A percentile compares a stretch with the other conserved stretches of the same genome.
Evolutionary conservation across 1,284 basidiomycete species (phyloP).

Genomic region (Pisolithus thermaeus): DNA sequence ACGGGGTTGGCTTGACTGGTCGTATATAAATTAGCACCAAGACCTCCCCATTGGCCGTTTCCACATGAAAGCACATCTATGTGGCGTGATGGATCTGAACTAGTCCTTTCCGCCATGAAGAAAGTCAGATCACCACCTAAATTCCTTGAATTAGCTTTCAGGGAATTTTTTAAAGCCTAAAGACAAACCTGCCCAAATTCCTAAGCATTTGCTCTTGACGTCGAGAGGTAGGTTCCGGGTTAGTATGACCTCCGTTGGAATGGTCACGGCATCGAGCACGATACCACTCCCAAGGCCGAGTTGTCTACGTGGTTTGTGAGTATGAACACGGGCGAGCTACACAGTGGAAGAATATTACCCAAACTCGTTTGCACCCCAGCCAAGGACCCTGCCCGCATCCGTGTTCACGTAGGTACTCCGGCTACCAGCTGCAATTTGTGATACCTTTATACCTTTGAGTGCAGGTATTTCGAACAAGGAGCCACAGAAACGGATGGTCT

Average conservation of each 20-base stretch:
- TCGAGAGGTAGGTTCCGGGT: conserved; percentile 52
- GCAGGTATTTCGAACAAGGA: conserved; percentile 78
- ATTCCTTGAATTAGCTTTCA: background rate
- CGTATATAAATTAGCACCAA: conserved; percentile 75
- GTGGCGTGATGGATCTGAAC: conserved; percentile 35
- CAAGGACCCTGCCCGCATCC: conserved; percentile 72
- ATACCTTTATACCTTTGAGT: conserved; percentile 57
- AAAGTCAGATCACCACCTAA: conserved; percentile 73
- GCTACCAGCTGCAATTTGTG: conserved; percentile 71
- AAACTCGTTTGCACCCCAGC: conserved; percentile 83
- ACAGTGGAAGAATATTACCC: conserved; percentile 42
- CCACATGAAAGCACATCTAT: conserved; percentile 81
- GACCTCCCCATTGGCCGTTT: conserved; percentile 79
- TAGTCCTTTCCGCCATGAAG: conserved; percentile 68
- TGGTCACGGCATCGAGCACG: conserved; percentile 66
- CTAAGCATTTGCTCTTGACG: conserved; percentile 55
- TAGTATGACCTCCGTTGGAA: conserved; percentile 84
- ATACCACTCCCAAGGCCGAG: conserved; percentile 74
- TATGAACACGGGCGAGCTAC: background rate
- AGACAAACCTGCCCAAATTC: conserved; percentile 58
- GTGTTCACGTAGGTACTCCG: conserved; percentile 74
- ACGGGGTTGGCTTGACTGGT: conserved; percentile 70
- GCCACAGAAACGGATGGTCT: conserved; percentile 66
- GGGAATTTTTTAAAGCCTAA: too few relatives aligned
- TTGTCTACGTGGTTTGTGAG: conserved; percentile 44